These are phyloP conservation scores for Fistulinella prunicolor DNA, from an alignment of 768 basidiomycete genomes.

Conservation along the genomic window DNA sequence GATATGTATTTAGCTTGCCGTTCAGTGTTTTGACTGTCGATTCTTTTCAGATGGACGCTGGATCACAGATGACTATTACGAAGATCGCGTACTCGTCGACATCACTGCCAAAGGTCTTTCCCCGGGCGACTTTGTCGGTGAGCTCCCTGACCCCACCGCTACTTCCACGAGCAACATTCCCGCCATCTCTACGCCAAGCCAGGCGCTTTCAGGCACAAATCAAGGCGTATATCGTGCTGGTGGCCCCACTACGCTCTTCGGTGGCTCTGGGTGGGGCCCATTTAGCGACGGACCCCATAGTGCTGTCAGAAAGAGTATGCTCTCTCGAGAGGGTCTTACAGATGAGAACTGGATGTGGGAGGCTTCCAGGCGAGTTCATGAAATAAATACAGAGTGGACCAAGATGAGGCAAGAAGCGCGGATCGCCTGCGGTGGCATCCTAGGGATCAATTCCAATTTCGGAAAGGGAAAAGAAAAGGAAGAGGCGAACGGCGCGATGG, in stretches of 20 bases:
- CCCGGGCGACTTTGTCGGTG: conserved; percentile 78
- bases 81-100: conserved; percentile 75
- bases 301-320: conserved; percentile 74
- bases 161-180: conserved; percentile 43
- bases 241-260: conserved; percentile 92
- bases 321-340: conserved; percentile 76
- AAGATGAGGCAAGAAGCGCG: conserved; percentile 55
- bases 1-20: not conserved
- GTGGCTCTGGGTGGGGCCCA: conserved; percentile 77
- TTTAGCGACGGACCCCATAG: conserved; percentile 86
- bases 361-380: conserved; percentile 62
- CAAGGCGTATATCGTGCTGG: conserved; percentile 86
- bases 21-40: not conserved
- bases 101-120: conserved; percentile 80
- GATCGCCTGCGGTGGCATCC: conserved; percentile 49
- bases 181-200: conserved; percentile 28
- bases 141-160: conserved; percentile 73
- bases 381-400: conserved; percentile 63
- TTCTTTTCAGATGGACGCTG: conserved; percentile 72
- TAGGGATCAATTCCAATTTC: conserved; percentile 31
- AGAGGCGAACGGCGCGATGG: conserved; percentile 30
- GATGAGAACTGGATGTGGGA: conserved; percentile 93
- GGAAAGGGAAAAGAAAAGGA: conserved; percentile 34
- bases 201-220: conserved; percentile 42
- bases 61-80: conserved; percentile 96